These are phyloP conservation scores for Scheffersomyces insectosa DNA, from an alignment of 1,139 yeast species.

Conservation along the genomic window DNA sequence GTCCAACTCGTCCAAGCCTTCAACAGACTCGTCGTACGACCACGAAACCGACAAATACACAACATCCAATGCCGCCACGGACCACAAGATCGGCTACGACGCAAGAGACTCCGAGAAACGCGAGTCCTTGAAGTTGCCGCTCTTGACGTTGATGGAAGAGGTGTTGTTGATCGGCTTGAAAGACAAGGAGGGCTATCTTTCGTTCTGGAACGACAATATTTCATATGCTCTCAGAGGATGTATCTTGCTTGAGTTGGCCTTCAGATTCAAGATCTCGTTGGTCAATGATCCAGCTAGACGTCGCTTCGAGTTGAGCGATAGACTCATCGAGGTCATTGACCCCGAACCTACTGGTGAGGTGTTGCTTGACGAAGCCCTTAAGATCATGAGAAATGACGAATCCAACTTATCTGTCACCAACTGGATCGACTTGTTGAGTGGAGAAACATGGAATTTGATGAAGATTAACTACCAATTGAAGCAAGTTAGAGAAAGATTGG, in stretches of 20 bases:
- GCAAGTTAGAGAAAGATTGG: constrained; percentile 94
- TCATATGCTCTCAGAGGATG: constrained; percentile 96
- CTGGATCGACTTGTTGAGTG: constrained; percentile 94
- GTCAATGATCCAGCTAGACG: constrained; percentile 93
- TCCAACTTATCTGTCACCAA: constrained; percentile 77
- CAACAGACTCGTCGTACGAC: constrained; percentile 22
- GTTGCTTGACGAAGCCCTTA: constrained; percentile 87
- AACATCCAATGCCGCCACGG: constrained; percentile 18
- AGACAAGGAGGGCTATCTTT: constrained; percentile 92
- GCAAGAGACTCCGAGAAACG: constrained; percentile 63
- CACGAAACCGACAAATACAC: constrained; percentile 14
- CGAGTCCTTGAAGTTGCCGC: constrained; percentile 56
- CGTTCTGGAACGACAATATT: constrained; percentile 97
- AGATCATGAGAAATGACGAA: constrained; percentile 84
- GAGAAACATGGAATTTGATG: constrained; percentile 96
- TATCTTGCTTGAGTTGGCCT: constrained; percentile 86
- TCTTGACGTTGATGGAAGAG: constrained; percentile 93
- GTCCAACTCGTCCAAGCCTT: constrained; percentile 3
- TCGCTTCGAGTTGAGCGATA: constrained; percentile 82
- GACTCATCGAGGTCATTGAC: constrained; percentile 85
- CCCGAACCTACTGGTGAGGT: constrained; percentile 92
- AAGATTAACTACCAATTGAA: constrained; percentile 93
- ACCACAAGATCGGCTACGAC: constrained; percentile 79
- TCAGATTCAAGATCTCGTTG: constrained; percentile 84
- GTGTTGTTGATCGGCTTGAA: constrained; percentile 88